Percentiles rank a stretch among this genome's conserved stretches.
phyloP scores from a whole-genome alignment of 2,329 filamentous ascomycete genomes.

The Eutypella sp. region DNA sequence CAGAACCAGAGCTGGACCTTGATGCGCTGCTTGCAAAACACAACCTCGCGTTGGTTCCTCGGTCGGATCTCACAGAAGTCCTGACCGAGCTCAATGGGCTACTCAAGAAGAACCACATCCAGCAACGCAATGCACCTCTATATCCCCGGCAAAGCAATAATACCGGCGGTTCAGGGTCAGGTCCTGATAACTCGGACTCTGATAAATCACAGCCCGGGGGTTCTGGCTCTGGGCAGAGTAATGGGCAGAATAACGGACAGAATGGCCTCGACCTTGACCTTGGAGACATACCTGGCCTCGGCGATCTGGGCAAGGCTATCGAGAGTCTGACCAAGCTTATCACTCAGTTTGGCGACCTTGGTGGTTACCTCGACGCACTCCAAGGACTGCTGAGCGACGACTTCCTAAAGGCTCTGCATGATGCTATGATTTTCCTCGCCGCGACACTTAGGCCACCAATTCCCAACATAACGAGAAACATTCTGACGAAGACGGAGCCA shows the following conservation, averaged over 20 bases:
- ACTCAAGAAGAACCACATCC: slow-evolving; percentile 29
- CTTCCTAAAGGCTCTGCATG: slow-evolving; percentile 35
- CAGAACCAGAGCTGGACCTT: slow-evolving; percentile 31
- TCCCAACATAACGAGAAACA: slow-evolving; percentile 20
- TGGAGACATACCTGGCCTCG: slow-evolving; percentile 18
- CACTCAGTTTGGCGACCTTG: slow-evolving; percentile 22
- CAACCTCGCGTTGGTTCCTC: slow-evolving; percentile 39
- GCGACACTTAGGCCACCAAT: slow-evolving; percentile 33
- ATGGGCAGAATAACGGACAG: too few species aligned
- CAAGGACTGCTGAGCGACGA: slow-evolving; percentile 29
- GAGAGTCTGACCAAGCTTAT: slow-evolving; percentile 19
- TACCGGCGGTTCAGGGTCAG: slow-evolving; percentile 11
- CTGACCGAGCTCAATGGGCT: slow-evolving; percentile 37
- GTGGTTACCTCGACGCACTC: slow-evolving; percentile 24
- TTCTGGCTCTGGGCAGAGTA: slow-evolving; percentile 9
- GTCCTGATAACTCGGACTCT: slow-evolving; percentile 7
- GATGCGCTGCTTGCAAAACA: slow-evolving; percentile 38
- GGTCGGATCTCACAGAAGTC: slow-evolving; percentile 41
- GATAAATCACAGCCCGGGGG: too few species aligned
- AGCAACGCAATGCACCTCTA: slow-evolving; percentile 21
- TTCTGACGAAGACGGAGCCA: slow-evolving; percentile 24
- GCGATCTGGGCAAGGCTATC: slow-evolving; percentile 21
- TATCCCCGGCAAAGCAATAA: slow-evolving; percentile 21
- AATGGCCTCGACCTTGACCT: slow-evolving; percentile 15
- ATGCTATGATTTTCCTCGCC: slow-evolving; percentile 36